Percentiles rank a stretch among this genome's conserved stretches.
Conservation (phyloP, 345 rosid species). For the Syzygium oleosum region DNA sequence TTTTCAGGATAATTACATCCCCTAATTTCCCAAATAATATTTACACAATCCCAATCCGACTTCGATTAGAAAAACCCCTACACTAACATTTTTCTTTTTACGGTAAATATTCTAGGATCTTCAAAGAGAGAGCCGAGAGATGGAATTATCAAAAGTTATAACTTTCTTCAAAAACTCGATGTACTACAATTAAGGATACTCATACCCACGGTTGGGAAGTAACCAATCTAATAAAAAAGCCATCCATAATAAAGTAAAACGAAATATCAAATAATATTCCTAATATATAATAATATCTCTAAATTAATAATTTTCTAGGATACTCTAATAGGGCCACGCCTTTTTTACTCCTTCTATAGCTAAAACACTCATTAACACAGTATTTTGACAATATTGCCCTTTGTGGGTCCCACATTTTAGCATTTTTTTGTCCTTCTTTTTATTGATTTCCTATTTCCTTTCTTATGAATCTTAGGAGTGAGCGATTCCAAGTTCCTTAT, state of each 20-base stretch:
- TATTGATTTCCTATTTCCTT: too few species aligned
- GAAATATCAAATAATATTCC: neutral
- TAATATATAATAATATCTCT: neutral
- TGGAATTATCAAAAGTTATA: neutral
- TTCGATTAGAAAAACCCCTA: neutral
- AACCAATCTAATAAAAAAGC: neutral
- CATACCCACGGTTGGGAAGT: neutral
- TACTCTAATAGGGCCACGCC: too few species aligned
- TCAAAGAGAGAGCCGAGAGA: neutral
- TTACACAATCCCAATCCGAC: neutral
- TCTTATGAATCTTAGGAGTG: too few species aligned
- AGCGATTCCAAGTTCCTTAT: too few species aligned
- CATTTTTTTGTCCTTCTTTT: too few species aligned
- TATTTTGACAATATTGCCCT: too few species aligned
- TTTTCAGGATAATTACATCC: neutral
- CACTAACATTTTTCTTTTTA: neutral
- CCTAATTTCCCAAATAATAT: neutral
- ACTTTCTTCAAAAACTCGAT: neutral
- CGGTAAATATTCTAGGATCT: neutral
- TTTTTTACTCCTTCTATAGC: too few species aligned
- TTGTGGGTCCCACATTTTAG: too few species aligned
- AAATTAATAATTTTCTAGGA: too few species aligned
- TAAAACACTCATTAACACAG: too few species aligned
- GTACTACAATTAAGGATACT: neutral
- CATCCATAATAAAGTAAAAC: neutral